Evolutionary conservation across 805 yeast genomes (phyloP), one percentile per base, ranked within the genome.

Genomic region (Saccharomycopsis fermentans): DNA sequence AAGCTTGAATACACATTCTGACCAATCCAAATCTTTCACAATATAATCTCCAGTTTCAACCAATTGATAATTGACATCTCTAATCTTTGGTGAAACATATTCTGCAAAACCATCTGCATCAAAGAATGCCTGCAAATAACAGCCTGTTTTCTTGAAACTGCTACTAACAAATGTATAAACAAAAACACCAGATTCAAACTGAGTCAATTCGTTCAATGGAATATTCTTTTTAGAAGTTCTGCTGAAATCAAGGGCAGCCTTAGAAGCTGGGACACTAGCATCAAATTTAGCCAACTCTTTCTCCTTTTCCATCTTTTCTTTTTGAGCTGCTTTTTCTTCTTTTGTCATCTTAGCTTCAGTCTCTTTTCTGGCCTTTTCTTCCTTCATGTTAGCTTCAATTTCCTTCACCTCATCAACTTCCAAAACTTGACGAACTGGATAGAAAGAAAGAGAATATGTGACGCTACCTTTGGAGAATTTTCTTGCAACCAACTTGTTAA

Each of bases 391-490:
- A 56, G 75, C 73, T 61, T 76, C 77, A 56, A 78, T 81, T 65
- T 83, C 90, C 59, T 74, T 76, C 48, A 81, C 74, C 63, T 90
- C 96, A 57, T 82, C 85, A 50, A 90, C 83, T 39, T 89, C 81
- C 74, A 83, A 76, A n/a, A 91, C 86, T 6, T 91, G 89, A 56
- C 86, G 70, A 12, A 85, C 73, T 35, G 99, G 99, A 73, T 82
- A 91, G 76, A 92, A 94, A 1, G 95, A 81, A 58, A 87, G 73
- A 4, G 82, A 77, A 70, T 89, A 94, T 4, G 81, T 78, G 36
- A 94, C 75, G 26, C 78, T 71, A 69, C 99, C 99, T 74, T 84
- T 73, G 35, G 94, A 82, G n/a, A 92, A 90, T 66, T 83, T 86
- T 69, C 81, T 86, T 66, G 81, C 81, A 52, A 87, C 81, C 63